Base-by-base conservation (phyloP, 2,329 filamentous ascomycete genomes). In the Sarocladiaceae sp. region DNA sequence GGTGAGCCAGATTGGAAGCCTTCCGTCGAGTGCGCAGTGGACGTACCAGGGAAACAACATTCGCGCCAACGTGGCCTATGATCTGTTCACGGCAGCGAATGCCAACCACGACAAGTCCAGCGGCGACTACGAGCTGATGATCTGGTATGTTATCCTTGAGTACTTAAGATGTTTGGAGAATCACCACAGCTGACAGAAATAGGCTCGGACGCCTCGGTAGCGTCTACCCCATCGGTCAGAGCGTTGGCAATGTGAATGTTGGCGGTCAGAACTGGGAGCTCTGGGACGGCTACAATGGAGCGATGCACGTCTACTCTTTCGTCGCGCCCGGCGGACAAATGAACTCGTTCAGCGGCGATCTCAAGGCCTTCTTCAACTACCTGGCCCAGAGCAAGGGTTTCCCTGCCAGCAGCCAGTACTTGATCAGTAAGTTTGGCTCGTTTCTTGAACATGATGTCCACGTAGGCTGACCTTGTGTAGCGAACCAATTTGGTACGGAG, bases 61-160 rank as follows among this genome's bases (percentile, higher is more conserved):
- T 34, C 63, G 77, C 20, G 73, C 74, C 39, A 68, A 82, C 55
- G 77, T 82, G 6, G 67, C 76, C 5, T 82, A 80, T 56, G 76
- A 81, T 54, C 56, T 81, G 35, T 82, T 81, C 64, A 76, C 76
- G 19, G 63, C 64, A 6, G 58, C 59, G 5, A 47, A 56, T 18
- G 65, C 69, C 20, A 64, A 67, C 16, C 63, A 72, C 5, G 56
- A 55, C 29, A 58, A 39, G 6, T 47, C 34, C 29, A 45, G 39
- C 20, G 55, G 70, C n/a, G 66, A 77, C 53, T 79, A 77, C 56
- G 79, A 82, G 60, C 65, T 82, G 54, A 82, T 83, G 78, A 67
- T 82, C 51, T 83, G 78, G 54, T 56, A 42, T 42, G 51, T 29
- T 23, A 24, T 33, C n/a, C n/a, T n/a, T n/a, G n/a, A n/a, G n/a